Evolutionary conservation across 306 rosid genomes (phyloP).

Genomic region (Herpetospermum pedunculosum): DNA sequence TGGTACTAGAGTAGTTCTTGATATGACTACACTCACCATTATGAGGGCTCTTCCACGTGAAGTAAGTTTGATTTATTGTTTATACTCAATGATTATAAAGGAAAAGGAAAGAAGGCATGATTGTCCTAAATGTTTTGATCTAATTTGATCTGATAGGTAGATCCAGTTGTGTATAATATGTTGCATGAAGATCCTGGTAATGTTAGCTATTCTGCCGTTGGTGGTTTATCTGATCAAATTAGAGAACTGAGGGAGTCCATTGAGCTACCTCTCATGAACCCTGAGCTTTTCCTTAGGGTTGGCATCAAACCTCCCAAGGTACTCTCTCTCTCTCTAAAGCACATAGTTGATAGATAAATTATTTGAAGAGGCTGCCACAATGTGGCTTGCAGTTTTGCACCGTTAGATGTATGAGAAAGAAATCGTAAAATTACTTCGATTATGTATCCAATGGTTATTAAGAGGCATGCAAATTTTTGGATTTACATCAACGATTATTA

Average conservation of each 20-base stretch:
- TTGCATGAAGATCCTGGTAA: slow-evolving; percentile 97
- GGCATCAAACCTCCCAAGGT: slow-evolving; percentile 99
- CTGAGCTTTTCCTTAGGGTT: slow-evolving; percentile 88
- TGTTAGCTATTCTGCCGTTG: slow-evolving; percentile 97
- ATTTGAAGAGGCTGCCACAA: too few relatives aligned
- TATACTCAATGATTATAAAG: neutral
- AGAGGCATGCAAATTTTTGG: too few relatives aligned
- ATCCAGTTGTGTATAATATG: slow-evolving; percentile 92
- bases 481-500: too few relatives aligned
- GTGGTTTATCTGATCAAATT: slow-evolving; percentile 94
- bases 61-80: slow-evolving; percentile 26
- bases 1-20: slow-evolving; percentile 92
- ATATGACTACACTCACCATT: slow-evolving; percentile 84
- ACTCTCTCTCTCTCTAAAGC: neutral
- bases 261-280: slow-evolving; percentile 93
- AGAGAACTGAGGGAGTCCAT: slow-evolving; percentile 93
- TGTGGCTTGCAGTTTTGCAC: too few relatives aligned
- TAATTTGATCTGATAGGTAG: slow-evolving; percentile 46
- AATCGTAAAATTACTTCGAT: too few relatives aligned
- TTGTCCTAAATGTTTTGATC: slow-evolving; percentile 5
- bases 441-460: too few relatives aligned
- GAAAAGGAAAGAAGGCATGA: neutral
- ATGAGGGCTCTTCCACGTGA: slow-evolving; percentile 97
- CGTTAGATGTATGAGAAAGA: too few relatives aligned
- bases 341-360: neutral